Evolutionary conservation across 129 eudicot genomes (phyloP), one percentile per base, ranked within the genome.

Genomic region (Cynara cardunculus): DNA sequence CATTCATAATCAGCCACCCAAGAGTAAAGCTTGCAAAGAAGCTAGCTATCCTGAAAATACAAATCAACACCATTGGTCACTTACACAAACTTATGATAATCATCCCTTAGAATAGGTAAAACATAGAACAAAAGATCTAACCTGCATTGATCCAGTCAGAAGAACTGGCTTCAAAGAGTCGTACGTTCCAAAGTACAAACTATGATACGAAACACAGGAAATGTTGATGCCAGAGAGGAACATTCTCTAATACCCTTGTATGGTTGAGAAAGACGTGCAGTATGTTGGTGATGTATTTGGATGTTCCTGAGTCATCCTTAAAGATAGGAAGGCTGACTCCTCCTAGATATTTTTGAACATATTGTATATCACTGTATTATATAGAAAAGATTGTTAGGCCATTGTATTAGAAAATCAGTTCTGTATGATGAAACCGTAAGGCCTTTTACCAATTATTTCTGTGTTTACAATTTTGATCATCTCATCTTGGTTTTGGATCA

Each of bases 1-100:
- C 92, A 8, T 89, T 86, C 4, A 88, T 89, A 64, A 89, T 89
- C 84, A 89, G 67, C 92, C 92, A 86, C 34, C 92, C 92, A 12
- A 89, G 88, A 46, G 82, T 88, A 84, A 89, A 89, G 82, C 92
- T 86, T 30, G 92, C 92, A 49, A 89, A 89, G 88, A 89, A 89
- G n/a, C n/a, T n/a, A 27, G 37, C 85, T 86, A 86, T 89, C 90
- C 90, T 89, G 88, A 2, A 81, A 2, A 77, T 16, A 14, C 72
- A 66, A 53, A 77, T 34, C 14, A 22, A 65, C 65, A 14, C 24
- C 22, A n/a, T 56, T 56, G 1, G 7, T 18, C 65, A 18, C 22
- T 56, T 18, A 4, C 65, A 56, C 65, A 56, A 56, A 56, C 24
- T 56, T 41, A 12, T 41, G 49, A 11, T 41, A 41, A 41, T 41